A percentile compares a stretch with the other conserved stretches of the same genome.
Conservation (phyloP, 371 early-diverging fungal species). For the Syncephalastrum sp. region DNA sequence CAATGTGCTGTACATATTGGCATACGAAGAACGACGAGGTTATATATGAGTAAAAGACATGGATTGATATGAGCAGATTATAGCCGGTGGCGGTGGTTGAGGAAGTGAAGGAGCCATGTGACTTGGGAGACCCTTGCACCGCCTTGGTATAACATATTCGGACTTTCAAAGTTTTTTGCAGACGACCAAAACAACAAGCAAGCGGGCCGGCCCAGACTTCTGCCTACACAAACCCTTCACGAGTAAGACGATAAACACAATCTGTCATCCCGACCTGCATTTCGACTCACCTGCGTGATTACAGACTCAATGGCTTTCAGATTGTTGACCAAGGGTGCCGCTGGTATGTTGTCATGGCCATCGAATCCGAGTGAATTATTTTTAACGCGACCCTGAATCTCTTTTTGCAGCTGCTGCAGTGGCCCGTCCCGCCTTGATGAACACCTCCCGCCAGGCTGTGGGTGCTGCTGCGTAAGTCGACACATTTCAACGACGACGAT, state of each 20-base stretch:
- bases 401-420: slow-evolving; percentile 30
- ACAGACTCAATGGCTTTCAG: slow-evolving; percentile 42
- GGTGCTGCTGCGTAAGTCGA: slow-evolving; percentile 44
- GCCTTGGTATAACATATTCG: slow-evolving; percentile 6
- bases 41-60: too few species aligned
- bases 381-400: slow-evolving; percentile 4
- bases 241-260: too few species aligned
- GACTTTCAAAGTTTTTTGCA: slow-evolving; percentile 8
- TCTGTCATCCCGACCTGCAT: too few species aligned
- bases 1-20: too few species aligned
- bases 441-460: slow-evolving; percentile 41
- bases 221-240: too few species aligned
- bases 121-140: slow-evolving; percentile 2
- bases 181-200: too few species aligned
- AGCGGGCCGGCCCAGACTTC: too few species aligned
- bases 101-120: too few species aligned
- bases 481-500: neutral
- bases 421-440: slow-evolving; percentile 43
- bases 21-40: too few species aligned
- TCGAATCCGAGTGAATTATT: neutral
- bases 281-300: too few species aligned
- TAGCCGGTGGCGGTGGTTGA: too few species aligned
- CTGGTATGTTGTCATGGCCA: slow-evolving; percentile 26
- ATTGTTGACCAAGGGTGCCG: slow-evolving; percentile 51
- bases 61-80: too few species aligned